Evolutionary conservation across 495 filamentous ascomycete species (phyloP).

Genomic region (Penicillium chermesinum): DNA sequence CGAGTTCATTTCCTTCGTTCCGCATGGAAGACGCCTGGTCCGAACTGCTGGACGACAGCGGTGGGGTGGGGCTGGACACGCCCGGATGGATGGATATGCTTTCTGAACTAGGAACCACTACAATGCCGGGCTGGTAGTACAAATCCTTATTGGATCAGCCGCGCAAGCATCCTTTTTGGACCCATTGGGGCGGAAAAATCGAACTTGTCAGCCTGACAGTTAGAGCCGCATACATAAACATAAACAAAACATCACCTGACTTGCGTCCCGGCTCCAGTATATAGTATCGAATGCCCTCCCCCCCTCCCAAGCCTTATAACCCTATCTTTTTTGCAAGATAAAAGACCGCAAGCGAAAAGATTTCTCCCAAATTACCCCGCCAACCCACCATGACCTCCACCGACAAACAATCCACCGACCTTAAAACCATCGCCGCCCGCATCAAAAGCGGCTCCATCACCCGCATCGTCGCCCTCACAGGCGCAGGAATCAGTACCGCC

Average conservation of each 20-base stretch:
- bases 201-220: no score
- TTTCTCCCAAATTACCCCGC: not conserved
- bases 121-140: not conserved
- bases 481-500: slow-evolving; percentile 44
- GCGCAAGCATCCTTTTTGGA: no score
- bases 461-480: slow-evolving; percentile 21
- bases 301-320: no score
- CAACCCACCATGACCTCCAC: not conserved
- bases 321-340: no score
- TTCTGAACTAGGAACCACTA: slow-evolving; percentile 25
- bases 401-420: not conserved
- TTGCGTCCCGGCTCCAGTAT: no score
- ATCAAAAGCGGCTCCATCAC: slow-evolving; percentile 17
- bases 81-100: slow-evolving; percentile 34
- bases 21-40: slow-evolving; percentile 32
- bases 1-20: not conserved
- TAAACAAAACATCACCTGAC: no score
- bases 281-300: no score
- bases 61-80: slow-evolving; percentile 13
- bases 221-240: no score
- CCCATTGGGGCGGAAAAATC: no score
- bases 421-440: slow-evolving; percentile 11
- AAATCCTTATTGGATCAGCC: no score
- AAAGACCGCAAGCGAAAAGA: no score
- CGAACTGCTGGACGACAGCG: slow-evolving; percentile 29